Evolutionary conservation across 192 early-diverging fungal genomes (phyloP), one percentile per base, ranked within the genome.

Genomic region (Pilaira anomala): DNA sequence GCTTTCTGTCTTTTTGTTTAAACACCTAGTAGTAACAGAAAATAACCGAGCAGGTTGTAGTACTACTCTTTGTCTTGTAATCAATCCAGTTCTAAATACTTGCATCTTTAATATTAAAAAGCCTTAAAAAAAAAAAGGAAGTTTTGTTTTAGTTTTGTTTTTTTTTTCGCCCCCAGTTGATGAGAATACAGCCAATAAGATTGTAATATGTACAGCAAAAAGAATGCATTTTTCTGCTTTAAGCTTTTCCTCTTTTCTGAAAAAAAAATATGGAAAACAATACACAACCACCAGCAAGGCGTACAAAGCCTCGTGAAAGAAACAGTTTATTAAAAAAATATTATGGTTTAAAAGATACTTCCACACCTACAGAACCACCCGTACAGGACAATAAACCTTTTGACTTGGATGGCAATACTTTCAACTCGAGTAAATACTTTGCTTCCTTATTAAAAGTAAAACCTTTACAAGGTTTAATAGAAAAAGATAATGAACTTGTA

Each of bases 381-480:
- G 24, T 44, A 28, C 19, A 25, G 29, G 42, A 16, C 7, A 40
- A 40, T 45, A 16, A 45, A 45, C 11, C 13, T 2, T 45, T 45
- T n/a, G 60, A 57, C 24, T 36, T 28, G 88, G 88, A 94, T 71
- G 71, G 74, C 29, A 63, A 79, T 25, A 71, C 78, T 0, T 98
- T 93, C 64, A 88, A 96, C 30, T 69, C 85, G 3, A 88, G 91
- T 22, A 87, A 88, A 50, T 90, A 91, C 68, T 78, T 93, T 65
- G 88, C 89, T 57, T 91, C 84, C 61, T 58, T 89, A 25, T 69
- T 94, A 36, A 80, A 84, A 2, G 87, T 91, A 57, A 81, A 83
- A 30, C 74, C 80, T 12, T 79, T 95, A 0, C 58, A 77, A 3
- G 90, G 84, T 41, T 73, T 98, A 18, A 78, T 98, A 1, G 72